Evolutionary conservation across 805 yeast genomes (phyloP).

Genomic region (Komagataella ulmi): DNA sequence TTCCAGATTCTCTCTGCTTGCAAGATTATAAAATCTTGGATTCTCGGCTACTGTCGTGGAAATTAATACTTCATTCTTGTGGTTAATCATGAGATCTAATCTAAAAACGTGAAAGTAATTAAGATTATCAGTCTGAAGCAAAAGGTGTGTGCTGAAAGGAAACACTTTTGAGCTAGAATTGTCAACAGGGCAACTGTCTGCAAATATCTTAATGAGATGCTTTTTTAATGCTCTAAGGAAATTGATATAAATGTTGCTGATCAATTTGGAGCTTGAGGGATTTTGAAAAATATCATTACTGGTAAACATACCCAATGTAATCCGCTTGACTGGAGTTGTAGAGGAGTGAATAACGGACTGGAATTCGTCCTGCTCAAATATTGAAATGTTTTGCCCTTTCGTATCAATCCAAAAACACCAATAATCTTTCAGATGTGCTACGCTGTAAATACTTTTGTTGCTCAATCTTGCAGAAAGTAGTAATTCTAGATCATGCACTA

Average conservation of each 20-base stretch:
- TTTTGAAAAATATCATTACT: neutral
- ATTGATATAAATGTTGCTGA: neutral
- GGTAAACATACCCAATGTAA: neutral
- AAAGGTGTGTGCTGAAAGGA: neutral
- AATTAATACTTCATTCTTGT: slow-evolving; percentile 28
- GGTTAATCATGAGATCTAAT: slow-evolving; percentile 11
- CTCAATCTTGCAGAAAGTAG: neutral
- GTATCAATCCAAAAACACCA: slow-evolving; percentile 1
- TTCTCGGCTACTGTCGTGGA: slow-evolving; percentile 15
- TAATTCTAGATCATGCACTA: neutral
- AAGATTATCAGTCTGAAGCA: neutral
- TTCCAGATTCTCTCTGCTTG: slow-evolving; percentile 5
- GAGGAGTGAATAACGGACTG: neutral
- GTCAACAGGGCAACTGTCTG: neutral
- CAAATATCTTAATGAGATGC: neutral
- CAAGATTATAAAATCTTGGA: slow-evolving; percentile 9
- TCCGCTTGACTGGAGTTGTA: neutral
- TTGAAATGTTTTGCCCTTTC: neutral
- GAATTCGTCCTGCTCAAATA: neutral
- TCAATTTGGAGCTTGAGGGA: neutral
- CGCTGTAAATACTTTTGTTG: neutral
- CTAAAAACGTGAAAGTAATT: neutral
- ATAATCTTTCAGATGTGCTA: neutral
- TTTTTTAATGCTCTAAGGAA: neutral
- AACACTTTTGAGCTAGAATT: neutral